These are phyloP conservation scores for Sclerotinia nivalis DNA, from an alignment of 2,329 filamentous ascomycete species.

Conservation along the genomic window DNA sequence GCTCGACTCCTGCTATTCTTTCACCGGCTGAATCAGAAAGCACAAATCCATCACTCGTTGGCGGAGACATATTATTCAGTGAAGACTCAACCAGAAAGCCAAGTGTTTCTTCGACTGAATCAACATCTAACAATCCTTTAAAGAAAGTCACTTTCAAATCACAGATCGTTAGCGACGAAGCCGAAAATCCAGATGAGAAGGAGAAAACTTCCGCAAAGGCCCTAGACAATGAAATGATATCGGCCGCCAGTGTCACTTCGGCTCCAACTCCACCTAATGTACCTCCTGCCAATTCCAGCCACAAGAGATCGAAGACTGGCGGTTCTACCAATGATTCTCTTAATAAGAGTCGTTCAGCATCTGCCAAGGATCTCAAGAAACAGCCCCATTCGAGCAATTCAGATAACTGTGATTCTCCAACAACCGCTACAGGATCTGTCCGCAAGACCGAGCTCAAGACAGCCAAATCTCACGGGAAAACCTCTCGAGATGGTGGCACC, in stretches of 20 bases:
- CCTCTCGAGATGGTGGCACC: neutral
- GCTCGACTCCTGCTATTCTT: neutral
- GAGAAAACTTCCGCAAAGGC: neutral
- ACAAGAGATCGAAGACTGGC: constrained; percentile 3
- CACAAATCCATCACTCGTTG: constrained; percentile 1
- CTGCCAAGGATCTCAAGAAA: constrained; percentile 18
- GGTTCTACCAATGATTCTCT: neutral
- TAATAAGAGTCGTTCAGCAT: constrained; percentile 3
- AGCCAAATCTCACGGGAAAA: neutral
- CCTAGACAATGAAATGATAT: neutral
- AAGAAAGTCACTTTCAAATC: neutral
- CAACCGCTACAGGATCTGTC: constrained; percentile 18
- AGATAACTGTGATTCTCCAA: constrained; percentile 22
- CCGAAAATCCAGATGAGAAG: neutral
- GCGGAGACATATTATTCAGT: constrained; percentile 26
- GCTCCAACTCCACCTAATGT: neutral
- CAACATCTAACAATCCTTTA: neutral
- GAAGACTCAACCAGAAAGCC: constrained; percentile 25
- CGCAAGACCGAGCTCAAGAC: constrained; percentile 27
- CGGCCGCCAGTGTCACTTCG: neutral
- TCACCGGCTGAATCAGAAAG: constrained; percentile 10
- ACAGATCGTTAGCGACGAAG: neutral
- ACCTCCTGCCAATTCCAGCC: neutral
- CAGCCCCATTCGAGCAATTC: constrained; percentile 11
- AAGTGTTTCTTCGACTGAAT: constrained; percentile 19